Base-by-base conservation (phyloP, 1,284 basidiomycete genomes). In the Gomphus sp. region DNA sequence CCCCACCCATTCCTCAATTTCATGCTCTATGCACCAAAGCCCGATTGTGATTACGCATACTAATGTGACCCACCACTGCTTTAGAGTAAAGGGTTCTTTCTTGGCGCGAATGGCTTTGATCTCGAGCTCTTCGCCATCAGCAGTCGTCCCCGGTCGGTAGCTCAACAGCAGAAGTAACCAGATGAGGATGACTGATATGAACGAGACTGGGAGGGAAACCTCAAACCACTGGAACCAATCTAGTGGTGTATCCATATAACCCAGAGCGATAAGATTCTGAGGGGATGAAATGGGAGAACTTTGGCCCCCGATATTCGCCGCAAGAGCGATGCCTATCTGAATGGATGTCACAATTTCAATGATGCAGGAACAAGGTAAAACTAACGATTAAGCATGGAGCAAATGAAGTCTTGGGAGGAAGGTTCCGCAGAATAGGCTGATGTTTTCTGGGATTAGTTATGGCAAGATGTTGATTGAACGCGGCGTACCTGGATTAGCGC, bases 281-380 rank as follows among this genome's bases (percentile, higher is more conserved):
- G 97, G 96, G 0, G 94, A 97, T 0, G 95, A 97, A 41, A 90
- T 90, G 4, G 93, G 94, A 1, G 93, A 98, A 58, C 87, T 91
- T 73, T 96, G 93, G 0, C 94, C 94, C n/a, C 97, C 97, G 62
- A 99, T 96, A 72, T 99, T 99, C 37, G 95, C 93, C 0, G 96
- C 94, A 4, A 99, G 81, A 0, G 97, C 97, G 62, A 99, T 99
- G 9, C 91, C 95, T 64, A 99, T 82, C 91, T 93, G 66, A 33
- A 51, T 56, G 57, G 52, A 64, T 55, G 47, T 28, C 49, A 43
- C 14, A 44, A 14, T n/a, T 50, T 1, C 34, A 44, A 14, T 25
- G 36, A 44, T 31, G 44, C 37, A 16, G 10, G 44, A 47, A 37
- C n/a, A 16, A 36, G 18, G 4, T 6, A 16, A 33, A 8, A 72